Evolutionary conservation across 192 early-diverging fungal species (phyloP), one percentile per base, ranked within the genome.

Genomic region (Dispira simplex): DNA sequence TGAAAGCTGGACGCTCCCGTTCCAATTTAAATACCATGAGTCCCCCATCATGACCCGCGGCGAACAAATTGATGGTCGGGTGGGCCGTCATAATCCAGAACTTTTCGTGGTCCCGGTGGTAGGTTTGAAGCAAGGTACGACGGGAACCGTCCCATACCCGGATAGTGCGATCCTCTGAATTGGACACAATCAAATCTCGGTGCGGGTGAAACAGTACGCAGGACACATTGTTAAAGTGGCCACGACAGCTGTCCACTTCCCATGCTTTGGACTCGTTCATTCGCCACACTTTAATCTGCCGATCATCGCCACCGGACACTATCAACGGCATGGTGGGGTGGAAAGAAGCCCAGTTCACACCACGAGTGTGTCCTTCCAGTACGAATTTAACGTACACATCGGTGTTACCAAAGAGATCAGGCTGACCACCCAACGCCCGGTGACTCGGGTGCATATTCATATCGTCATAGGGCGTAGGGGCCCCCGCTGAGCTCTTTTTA

Each of bases 211-310:
- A 99, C 48, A 99, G 71, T 2, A 89, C 89, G 53, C 83, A 82
- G 26, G 89, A 92, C 28, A 99, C 91, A 63, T 97, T 97, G 82
- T 94, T 97, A 77, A 91, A 97, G 74, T 99, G 97, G 11, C 95
- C 97, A 28, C 97, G 86, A 79, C 92, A 97, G 23, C 93, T 95
- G 69, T 99, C 95, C n/a, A 99, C 89, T 71, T 99, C 97, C 97
- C 97, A 99, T 18, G 97, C 97, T 71, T 90, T 86, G 46, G 90
- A 89, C 66, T 99, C 93, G 71, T 93, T 97, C 91, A 94, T 94
- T 68, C 97, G 79, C 97, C 97, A 99, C 25, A 99, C 81, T 74
- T 99, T 99, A 60, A 99, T 84, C 53, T 92, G 90, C 39, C 95
- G 87, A 79, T 99, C 97, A 68, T 99, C 97, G 59, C 91, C 92